A percentile compares a stretch with the other conserved stretches of the same genome.
Conservation (phyloP, 192 early-diverging fungal species). For the Piromyces sp. region DNA sequence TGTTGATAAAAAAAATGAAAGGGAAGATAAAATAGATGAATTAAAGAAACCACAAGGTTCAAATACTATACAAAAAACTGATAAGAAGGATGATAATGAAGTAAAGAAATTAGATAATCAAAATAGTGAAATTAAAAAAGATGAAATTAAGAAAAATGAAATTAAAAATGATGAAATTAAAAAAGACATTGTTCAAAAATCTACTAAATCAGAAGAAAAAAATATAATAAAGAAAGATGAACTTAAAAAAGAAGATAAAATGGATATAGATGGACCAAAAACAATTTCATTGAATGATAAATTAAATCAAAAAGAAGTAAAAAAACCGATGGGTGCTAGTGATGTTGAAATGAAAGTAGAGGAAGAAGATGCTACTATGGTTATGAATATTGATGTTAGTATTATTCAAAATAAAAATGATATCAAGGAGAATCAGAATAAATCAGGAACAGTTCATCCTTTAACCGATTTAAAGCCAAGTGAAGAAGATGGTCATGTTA, state of each 20-base stretch:
- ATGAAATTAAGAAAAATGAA: not conserved
- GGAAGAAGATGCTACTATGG: not conserved
- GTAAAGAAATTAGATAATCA: not conserved
- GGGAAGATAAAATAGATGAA: too few relatives aligned
- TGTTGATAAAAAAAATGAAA: too few relatives aligned
- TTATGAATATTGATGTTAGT: not conserved
- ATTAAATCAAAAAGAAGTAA: not conserved
- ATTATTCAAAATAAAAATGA: not conserved
- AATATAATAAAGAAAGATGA: not conserved
- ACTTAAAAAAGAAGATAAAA: not conserved
- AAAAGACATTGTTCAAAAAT: too few relatives aligned
- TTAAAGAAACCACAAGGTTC: too few relatives aligned
- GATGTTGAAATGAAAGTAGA: not conserved
- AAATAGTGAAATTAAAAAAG: not conserved
- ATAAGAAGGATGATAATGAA: not conserved
- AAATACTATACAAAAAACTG: too few relatives aligned
- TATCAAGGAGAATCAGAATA: not conserved
- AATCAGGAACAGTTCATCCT: not conserved
- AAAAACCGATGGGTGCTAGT: not conserved
- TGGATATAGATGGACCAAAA: not conserved
- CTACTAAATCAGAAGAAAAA: too few relatives aligned
- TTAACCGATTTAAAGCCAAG: not conserved
- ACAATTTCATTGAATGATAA: too few relatives aligned
- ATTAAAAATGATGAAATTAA: not conserved
- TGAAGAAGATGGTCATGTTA: not conserved